These are phyloP conservation scores for Viola pubescens DNA, from an alignment of 441 rosid genomes.

Conservation along the genomic window DNA sequence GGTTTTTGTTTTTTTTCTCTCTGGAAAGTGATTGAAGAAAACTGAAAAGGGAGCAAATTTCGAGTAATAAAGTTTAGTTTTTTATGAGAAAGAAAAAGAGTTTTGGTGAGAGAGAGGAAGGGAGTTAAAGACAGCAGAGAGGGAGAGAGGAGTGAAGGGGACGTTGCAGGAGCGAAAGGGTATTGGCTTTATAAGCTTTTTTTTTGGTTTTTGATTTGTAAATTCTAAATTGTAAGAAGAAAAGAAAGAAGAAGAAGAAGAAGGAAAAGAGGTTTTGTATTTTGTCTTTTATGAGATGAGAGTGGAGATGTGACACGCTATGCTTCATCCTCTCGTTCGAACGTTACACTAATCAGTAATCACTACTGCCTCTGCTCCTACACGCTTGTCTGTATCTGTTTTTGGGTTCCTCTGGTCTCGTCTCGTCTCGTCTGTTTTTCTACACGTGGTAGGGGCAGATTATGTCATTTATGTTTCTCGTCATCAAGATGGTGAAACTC, in stretches of 20 bases:
- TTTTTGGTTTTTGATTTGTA: background rate
- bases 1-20: conserved; percentile 10
- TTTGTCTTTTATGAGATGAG: background rate
- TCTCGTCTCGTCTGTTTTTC: too few species aligned
- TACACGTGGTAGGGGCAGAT: too few species aligned
- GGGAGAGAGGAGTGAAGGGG: conserved; percentile 11
- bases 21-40: conserved; percentile 17
- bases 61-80: background rate
- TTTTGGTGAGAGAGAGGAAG: background rate
- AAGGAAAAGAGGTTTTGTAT: too few species aligned
- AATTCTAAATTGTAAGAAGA: too few species aligned
- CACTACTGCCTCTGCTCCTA: conserved; percentile 7
- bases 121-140: background rate
- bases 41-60: conserved; percentile 1
- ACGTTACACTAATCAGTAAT: conserved; percentile 31
- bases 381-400: background rate
- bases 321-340: conserved; percentile 2
- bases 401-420: background rate
- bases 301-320: conserved; percentile 15
- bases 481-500: too few species aligned
- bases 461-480: too few species aligned
- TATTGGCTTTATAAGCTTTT: conserved; percentile 19
- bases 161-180: conserved; percentile 42
- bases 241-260: too few species aligned
- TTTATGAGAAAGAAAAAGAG: background rate